Evolutionary conservation across 2,329 filamentous ascomycete genomes (phyloP).

Genomic region (Tolypocladium cylindrosporum): DNA sequence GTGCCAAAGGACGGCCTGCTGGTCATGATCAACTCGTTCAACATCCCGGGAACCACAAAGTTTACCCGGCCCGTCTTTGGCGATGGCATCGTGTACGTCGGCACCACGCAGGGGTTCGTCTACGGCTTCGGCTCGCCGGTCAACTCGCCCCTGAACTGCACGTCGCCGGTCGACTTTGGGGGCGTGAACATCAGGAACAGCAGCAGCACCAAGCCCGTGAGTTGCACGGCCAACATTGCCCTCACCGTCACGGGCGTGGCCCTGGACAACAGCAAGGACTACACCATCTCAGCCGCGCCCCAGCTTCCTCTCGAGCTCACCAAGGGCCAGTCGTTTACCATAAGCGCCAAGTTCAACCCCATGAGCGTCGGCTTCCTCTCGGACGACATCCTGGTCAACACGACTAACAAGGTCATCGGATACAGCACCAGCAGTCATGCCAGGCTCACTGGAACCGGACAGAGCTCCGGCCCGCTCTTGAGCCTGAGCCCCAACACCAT

Average conservation of each 20-base stretch:
- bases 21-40: slow-evolving; percentile 38
- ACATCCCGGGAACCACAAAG: slow-evolving; percentile 41
- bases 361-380: slow-evolving; percentile 36
- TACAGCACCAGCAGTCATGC: slow-evolving; percentile 37
- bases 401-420: slow-evolving; percentile 32
- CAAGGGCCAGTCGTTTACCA: slow-evolving; percentile 27
- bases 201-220: slow-evolving; percentile 21
- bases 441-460: slow-evolving; percentile 36
- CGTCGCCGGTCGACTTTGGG: slow-evolving; percentile 36
- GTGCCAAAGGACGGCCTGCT: slow-evolving; percentile 36
- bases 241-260: slow-evolving; percentile 29
- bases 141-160: slow-evolving; percentile 43
- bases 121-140: slow-evolving; percentile 48
- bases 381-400: slow-evolving; percentile 35
- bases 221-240: slow-evolving; percentile 36
- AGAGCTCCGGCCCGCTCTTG: slow-evolving; percentile 34
- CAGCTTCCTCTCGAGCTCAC: slow-evolving; percentile 18
- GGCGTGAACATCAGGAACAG: slow-evolving; percentile 27
- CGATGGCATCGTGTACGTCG: slow-evolving; percentile 44
- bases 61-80: slow-evolving; percentile 50
- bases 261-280: slow-evolving; percentile 21
- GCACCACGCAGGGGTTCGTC: slow-evolving; percentile 37
- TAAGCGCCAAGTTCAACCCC: slow-evolving; percentile 35
- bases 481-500: slow-evolving; percentile 35
- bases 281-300: slow-evolving; percentile 25